These are phyloP conservation scores for Ligustrum vulgare DNA, from an alignment of 257 asterid species.

Conservation along the genomic window DNA sequence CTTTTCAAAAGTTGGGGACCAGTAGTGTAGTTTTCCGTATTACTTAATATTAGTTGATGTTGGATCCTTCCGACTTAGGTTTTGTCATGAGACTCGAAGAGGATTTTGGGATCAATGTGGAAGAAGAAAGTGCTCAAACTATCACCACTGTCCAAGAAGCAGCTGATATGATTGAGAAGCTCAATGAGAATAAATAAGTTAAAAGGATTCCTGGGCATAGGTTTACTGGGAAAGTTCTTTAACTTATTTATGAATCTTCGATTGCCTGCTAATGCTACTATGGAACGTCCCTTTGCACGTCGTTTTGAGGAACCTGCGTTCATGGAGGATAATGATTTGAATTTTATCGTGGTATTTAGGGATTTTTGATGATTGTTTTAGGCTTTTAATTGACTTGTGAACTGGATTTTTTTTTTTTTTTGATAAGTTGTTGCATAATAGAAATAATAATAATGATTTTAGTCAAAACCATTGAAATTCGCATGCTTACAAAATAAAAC, in stretches of 20 bases:
- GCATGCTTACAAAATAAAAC: too few relatives aligned
- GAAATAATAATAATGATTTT: too few relatives aligned
- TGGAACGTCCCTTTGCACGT: background rate
- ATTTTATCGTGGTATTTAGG: too few relatives aligned
- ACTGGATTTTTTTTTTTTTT: too few relatives aligned
- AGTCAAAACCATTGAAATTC: too few relatives aligned
- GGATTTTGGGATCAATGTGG: slow-evolving; percentile 82
- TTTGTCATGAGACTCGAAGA: slow-evolving; percentile 93
- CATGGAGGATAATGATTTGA: too few relatives aligned
- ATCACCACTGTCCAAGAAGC: slow-evolving; percentile 88
- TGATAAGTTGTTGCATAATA: too few relatives aligned
- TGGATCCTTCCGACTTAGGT: slow-evolving; percentile 39
- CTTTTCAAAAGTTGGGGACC: background rate
- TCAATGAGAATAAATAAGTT: slow-evolving; percentile 36
- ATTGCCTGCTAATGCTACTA: background rate
- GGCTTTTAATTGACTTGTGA: too few relatives aligned
- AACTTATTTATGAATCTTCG: background rate
- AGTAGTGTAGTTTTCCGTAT: background rate
- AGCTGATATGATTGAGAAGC: slow-evolving; percentile 80
- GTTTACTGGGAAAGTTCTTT: slow-evolving; percentile 20
- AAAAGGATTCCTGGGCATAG: background rate
- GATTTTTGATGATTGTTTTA: too few relatives aligned
- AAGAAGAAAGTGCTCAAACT: slow-evolving; percentile 89
- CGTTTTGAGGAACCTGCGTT: slow-evolving; percentile 17
- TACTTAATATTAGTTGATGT: background rate